Evolutionary conservation across 2,329 filamentous ascomycete genomes (phyloP).

Genomic region (Aureobasidium sp.): DNA sequence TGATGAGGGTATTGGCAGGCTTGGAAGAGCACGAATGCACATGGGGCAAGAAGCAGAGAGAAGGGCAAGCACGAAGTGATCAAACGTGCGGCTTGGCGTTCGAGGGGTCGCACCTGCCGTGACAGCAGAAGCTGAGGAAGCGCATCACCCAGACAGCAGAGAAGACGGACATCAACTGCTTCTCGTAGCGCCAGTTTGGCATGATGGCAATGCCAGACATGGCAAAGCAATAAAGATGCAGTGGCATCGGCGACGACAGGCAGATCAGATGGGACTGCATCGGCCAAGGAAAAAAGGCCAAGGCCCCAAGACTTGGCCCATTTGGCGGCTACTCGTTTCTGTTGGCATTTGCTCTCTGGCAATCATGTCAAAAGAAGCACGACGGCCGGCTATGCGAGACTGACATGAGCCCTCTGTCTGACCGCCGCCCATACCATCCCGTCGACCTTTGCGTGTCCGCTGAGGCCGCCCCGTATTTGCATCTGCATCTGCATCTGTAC

Average conservation of each 20-base stretch:
- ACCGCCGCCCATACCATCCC: not conserved
- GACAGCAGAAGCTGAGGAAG: not conserved
- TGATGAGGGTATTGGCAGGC: not conserved
- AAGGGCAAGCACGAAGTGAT: not conserved
- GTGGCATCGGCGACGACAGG: not conserved
- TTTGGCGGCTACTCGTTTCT: not conserved
- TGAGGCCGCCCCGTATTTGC: not conserved
- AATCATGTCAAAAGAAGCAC: slow-evolving; percentile 14
- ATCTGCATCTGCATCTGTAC: not conserved
- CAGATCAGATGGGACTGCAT: not conserved
- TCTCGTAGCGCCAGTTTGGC: not conserved
- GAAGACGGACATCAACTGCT: not conserved
- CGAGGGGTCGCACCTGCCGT: not conserved
- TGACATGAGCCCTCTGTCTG: slow-evolving; percentile 5
- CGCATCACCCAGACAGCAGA: not conserved
- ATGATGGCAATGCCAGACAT: not conserved
- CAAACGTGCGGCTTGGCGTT: slow-evolving; percentile 10
- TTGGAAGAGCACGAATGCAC: slow-evolving; percentile 1
- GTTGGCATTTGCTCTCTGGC: not conserved
- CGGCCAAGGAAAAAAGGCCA: not conserved
- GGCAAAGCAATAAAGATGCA: not conserved
- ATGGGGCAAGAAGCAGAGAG: not conserved
- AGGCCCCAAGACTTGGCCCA: not conserved
- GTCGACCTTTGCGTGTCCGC: slow-evolving; percentile 5
- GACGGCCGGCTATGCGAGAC: slow-evolving; percentile 8